Conservation (phyloP, 257 asterid species). For the Paraleonurus japonicus region DNA sequence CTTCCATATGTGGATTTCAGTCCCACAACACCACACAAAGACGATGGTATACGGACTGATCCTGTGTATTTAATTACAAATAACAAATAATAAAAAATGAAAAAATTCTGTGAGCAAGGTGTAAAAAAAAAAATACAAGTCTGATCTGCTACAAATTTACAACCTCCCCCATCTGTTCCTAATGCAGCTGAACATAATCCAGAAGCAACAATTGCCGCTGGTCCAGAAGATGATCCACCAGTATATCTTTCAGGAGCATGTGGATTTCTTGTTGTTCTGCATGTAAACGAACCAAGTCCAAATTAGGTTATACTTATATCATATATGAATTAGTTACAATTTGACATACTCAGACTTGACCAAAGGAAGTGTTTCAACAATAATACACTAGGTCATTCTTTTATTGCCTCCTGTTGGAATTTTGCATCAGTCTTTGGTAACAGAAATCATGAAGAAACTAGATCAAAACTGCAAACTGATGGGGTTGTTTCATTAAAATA, state of each 20-base stretch:
- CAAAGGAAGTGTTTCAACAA: not conserved
- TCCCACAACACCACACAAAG: constrained; percentile 96
- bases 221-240: constrained; percentile 99
- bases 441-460: not conserved
- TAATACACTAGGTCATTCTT: not conserved
- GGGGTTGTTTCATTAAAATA: not conserved
- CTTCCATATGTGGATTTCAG: constrained; percentile 91
- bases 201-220: constrained; percentile 95
- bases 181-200: constrained; percentile 97
- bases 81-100: constrained; percentile 26
- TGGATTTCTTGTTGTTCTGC: constrained; percentile 97
- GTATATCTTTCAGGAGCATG: constrained; percentile 94
- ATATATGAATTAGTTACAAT: constrained; percentile 1
- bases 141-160: constrained; percentile 31
- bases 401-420: not conserved
- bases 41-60: constrained; percentile 92
- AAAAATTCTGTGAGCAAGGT: constrained; percentile 2
- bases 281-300: constrained; percentile 16
- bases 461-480: constrained; percentile 5
- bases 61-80: constrained; percentile 62
- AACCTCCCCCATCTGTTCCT: constrained; percentile 99
- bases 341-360: constrained; percentile 13
- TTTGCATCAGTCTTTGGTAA: not conserved
- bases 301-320: not conserved
- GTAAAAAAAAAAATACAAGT: constrained; percentile 24